Conservation (phyloP, 2,329 filamentous ascomycete genomes). For the Botrytis fragariae region DNA sequence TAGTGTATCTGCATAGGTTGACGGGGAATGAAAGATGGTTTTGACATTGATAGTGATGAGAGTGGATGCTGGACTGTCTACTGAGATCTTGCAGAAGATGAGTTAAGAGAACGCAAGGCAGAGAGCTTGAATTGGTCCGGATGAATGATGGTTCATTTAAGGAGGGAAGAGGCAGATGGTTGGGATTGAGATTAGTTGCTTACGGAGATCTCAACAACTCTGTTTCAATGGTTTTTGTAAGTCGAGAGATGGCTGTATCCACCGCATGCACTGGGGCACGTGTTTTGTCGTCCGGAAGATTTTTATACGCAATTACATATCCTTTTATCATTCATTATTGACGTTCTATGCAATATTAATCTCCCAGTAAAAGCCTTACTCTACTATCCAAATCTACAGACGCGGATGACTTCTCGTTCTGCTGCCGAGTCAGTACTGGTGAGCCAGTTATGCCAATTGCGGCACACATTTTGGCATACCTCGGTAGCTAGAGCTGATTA, state of each 20-base stretch:
- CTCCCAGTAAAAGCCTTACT: background rate
- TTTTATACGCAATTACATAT: background rate
- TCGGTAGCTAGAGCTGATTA: background rate
- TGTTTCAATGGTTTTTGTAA: background rate
- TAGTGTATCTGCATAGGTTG: background rate
- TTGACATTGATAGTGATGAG: background rate
- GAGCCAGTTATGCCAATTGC: background rate
- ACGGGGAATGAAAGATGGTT: background rate
- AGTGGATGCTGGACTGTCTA: background rate
- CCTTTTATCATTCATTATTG: background rate
- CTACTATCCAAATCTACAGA: background rate
- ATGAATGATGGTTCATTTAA: background rate
- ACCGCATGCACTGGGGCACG: background rate
- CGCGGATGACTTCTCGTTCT: background rate
- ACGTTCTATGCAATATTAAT: background rate
- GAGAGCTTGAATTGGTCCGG: background rate
- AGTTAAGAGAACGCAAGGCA: background rate
- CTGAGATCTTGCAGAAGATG: background rate
- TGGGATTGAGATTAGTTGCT: background rate
- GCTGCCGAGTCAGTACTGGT: too few species aligned
- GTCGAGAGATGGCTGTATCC: background rate
- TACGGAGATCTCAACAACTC: too few species aligned
- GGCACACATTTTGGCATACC: background rate
- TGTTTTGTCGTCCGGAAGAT: background rate
- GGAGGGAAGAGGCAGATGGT: background rate